phyloP scores from a whole-genome alignment of 2,329 filamentous ascomycete species.

The Penicillium sp. region DNA sequence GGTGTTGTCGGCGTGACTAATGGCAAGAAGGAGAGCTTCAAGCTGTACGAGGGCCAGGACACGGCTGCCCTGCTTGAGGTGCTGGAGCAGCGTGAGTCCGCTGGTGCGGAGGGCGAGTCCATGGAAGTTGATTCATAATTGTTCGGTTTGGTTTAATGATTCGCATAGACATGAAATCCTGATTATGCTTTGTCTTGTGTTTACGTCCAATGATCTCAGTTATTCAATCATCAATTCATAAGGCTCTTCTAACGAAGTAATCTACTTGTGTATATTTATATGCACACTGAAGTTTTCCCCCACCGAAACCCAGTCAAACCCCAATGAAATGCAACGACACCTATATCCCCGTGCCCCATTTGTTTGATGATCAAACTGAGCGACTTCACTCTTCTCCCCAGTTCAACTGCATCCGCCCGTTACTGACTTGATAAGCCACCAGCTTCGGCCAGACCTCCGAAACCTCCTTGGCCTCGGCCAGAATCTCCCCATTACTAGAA shows the following conservation, averaged over 20 bases:
- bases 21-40: constrained; percentile 71
- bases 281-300: neutral
- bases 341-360: neutral
- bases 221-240: constrained; percentile 8
- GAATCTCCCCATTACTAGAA: constrained; percentile 67
- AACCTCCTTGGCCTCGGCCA: constrained; percentile 71
- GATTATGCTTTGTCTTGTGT: constrained; percentile 19
- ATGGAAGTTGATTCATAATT: constrained; percentile 58
- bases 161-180: constrained; percentile 33
- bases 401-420: constrained; percentile 73
- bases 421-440: constrained; percentile 70
- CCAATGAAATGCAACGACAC: neutral
- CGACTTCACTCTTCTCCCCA: constrained; percentile 66
- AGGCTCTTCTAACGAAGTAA: neutral
- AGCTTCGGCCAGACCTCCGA: constrained; percentile 71
- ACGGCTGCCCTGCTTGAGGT: constrained; percentile 83
- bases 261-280: neutral
- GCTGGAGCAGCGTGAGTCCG: constrained; percentile 48
- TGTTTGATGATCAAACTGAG: neutral
- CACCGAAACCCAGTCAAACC: neutral
- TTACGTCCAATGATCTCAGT: constrained; percentile 2
- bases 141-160: constrained; percentile 25
- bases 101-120: constrained; percentile 44
- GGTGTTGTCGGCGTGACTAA: constrained; percentile 71
- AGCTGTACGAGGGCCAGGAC: constrained; percentile 84